Evolutionary conservation across 345 rosid species (phyloP).

Genomic region (Murraya koenigii): DNA sequence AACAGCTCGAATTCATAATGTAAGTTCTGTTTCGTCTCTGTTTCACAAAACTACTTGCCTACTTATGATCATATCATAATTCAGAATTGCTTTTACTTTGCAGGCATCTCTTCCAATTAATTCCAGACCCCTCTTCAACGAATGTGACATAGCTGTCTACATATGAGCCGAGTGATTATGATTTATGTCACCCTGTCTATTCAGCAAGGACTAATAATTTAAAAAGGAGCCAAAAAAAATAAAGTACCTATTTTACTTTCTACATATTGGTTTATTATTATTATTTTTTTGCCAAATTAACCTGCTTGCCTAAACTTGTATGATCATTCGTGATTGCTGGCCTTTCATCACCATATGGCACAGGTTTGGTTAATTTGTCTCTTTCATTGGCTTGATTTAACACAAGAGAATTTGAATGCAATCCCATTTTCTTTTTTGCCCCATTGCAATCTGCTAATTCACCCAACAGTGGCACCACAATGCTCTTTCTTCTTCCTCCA

Average conservation of each 20-base stretch:
- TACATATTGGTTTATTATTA: not conserved
- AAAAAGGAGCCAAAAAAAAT: not conserved
- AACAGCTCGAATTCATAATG: slow-evolving; percentile 19
- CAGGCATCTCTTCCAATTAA: slow-evolving; percentile 16
- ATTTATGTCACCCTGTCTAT: not conserved
- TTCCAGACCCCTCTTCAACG: slow-evolving; percentile 25
- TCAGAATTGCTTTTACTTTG: not conserved
- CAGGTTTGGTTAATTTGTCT: slow-evolving; percentile 9
- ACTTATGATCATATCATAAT: not conserved
- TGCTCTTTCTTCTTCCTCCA: not conserved
- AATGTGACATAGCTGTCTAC: slow-evolving; percentile 27
- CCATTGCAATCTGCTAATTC: not conserved
- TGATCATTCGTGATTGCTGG: not conserved
- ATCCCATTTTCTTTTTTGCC: not conserved
- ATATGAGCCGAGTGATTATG: not conserved
- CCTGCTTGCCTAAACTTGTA: not conserved
- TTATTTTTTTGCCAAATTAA: not conserved
- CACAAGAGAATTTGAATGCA: not conserved
- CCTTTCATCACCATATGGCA: not conserved
- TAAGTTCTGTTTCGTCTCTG: slow-evolving; percentile 16
- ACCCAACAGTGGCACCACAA: not conserved
- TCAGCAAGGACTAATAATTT: not conserved
- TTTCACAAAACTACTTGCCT: not conserved
- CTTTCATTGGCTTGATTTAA: slow-evolving; percentile 1
- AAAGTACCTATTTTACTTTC: not conserved